Conservation (phyloP, 257 asterid genomes). For the Solanum arcanum region DNA sequence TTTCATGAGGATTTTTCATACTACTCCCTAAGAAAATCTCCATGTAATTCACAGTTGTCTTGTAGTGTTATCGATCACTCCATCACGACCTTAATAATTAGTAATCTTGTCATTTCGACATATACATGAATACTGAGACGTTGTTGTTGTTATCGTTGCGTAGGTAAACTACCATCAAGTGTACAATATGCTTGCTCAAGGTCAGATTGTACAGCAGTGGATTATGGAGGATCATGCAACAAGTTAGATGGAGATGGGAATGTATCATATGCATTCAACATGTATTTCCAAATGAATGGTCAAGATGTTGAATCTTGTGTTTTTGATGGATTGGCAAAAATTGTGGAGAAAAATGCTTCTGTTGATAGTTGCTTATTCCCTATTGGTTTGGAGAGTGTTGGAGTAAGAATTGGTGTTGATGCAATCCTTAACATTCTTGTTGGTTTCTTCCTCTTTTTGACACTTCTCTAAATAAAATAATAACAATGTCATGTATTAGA, state of each 20-base stretch:
- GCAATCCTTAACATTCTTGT: neutral
- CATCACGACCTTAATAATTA: no score
- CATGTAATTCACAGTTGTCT: no score
- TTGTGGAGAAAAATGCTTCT: slow-evolving; percentile 26
- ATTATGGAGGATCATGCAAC: slow-evolving; percentile 12
- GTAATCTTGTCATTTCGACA: neutral
- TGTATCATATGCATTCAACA: slow-evolving; percentile 15
- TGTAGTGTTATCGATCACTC: no score
- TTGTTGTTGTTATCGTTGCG: neutral
- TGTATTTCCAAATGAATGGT: slow-evolving; percentile 1
- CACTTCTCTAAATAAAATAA: neutral
- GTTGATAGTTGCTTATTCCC: slow-evolving; percentile 34
- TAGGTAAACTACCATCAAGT: neutral
- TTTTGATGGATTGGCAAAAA: slow-evolving; percentile 37
- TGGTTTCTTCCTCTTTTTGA: neutral
- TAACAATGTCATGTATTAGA: neutral
- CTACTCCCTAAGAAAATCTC: no score
- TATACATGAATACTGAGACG: neutral
- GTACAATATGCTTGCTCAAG: neutral
- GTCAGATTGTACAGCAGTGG: slow-evolving; percentile 9
- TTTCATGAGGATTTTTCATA: no score
- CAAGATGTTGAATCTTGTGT: slow-evolving; percentile 8
- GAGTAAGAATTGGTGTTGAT: neutral
- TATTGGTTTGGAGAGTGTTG: slow-evolving; percentile 27
- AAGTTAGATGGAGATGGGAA: neutral